Evolutionary conservation across 176 grass and related monocot species (phyloP), one percentile per base, ranked within the genome.

Genomic region (Musa beccarii): DNA sequence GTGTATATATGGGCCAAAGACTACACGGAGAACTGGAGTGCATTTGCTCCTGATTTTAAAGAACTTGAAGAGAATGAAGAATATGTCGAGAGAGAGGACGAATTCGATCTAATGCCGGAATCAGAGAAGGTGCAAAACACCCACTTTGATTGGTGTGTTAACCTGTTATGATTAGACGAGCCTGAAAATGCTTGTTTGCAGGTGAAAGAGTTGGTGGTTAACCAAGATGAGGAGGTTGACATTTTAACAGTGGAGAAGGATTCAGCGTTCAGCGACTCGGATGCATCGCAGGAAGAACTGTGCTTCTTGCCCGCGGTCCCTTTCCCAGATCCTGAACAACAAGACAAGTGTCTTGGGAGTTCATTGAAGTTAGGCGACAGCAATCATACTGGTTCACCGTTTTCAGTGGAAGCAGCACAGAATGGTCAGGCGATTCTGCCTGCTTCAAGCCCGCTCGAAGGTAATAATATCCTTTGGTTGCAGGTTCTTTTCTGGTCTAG

Each of bases 61-160:
- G 95, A 98, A 59, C 82, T 94, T 51, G 95, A 99, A 83, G 91
- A 99, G 84, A 99, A 94, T 72, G 91, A 99, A 83, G 95, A 99
- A 80, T 99, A 99, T 77, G 83, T 94, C 51, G 95, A 99, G 75
- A 78, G 74, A 71, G 95, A 94, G 72, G 95, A 94, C 77, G 95
- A 99, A 59, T 99, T 99, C 56, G 95, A 99, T 76, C 49, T 91
- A 23, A 94, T 90, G 81, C 86, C 88, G 72, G 85, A 85, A 79
- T 26, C 81, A 88, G 94, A 93, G 86, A 81, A 87, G 81, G 94
- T 97, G 80, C 54, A 21, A 0, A 55, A 13, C 59, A 68, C 73
- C 23, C 34, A 50, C 56, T 78, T 63, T 19, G 16, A 59, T 52
- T 72, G 53, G 68, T 84, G 67, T 14, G 11, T 81, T 84, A 25